Evolutionary conservation across 805 yeast genomes (phyloP).

Genomic region (Schizosaccharomyces octosporus): DNA sequence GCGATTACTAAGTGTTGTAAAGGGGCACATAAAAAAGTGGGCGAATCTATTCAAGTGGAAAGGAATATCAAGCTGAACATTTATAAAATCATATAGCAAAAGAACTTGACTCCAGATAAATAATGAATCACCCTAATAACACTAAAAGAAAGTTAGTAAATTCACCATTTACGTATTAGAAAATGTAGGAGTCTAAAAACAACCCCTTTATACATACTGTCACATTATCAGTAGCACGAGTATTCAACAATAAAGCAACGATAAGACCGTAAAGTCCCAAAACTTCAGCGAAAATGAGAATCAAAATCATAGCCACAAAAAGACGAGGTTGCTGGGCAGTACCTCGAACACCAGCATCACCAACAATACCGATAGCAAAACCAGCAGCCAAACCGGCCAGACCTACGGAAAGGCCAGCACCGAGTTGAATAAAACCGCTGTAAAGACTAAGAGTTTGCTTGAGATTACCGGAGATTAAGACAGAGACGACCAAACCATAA

Average conservation of each 20-base stretch:
- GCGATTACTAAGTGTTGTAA: too few relatives aligned
- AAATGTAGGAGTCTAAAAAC: too few relatives aligned
- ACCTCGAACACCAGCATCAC: slow-evolving; percentile 79
- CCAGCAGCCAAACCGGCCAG: slow-evolving; percentile 92
- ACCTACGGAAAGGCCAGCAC: slow-evolving; percentile 89
- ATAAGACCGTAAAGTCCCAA: slow-evolving; percentile 92
- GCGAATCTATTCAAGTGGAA: too few relatives aligned
- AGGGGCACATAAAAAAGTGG: too few relatives aligned
- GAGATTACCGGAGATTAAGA: slow-evolving; percentile 79
- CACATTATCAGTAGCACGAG: slow-evolving; percentile 88
- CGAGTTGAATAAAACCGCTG: slow-evolving; percentile 93
- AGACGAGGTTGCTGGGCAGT: slow-evolving; percentile 69
- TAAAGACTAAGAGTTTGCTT: slow-evolving; percentile 57
- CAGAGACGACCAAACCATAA: slow-evolving; percentile 90
- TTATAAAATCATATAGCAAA: too few relatives aligned
- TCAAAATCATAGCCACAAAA: slow-evolving; percentile 73
- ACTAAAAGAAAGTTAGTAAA: too few relatives aligned
- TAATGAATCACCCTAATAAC: too few relatives aligned
- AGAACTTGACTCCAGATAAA: too few relatives aligned
- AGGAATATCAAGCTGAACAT: too few relatives aligned
- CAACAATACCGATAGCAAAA: slow-evolving; percentile 83
- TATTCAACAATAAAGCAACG: slow-evolving; percentile 91
- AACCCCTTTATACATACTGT: slow-evolving; percentile 8
- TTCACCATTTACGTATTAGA: too few relatives aligned
- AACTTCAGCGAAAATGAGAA: slow-evolving; percentile 76